phyloP scores from a whole-genome alignment of 179 eudicot species.

The Vitellaria paradoxa region DNA sequence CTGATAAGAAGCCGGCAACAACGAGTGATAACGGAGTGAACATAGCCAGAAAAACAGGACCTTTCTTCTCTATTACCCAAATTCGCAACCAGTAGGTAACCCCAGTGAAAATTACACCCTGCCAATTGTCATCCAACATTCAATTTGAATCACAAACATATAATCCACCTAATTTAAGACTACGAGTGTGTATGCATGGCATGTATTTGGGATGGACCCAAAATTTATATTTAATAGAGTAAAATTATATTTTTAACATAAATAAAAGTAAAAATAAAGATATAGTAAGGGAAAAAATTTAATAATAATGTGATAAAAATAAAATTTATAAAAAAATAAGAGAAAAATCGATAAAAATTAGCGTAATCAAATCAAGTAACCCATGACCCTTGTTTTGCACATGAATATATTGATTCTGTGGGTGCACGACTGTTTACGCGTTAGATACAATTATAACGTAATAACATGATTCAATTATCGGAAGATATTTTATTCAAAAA shows the following conservation, averaged over 20 bases:
- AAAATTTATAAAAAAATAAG: no score
- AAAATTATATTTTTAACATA: no score
- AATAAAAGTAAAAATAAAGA: background rate
- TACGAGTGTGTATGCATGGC: background rate
- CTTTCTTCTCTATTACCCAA: conserved; percentile 43
- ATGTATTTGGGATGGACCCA: background rate
- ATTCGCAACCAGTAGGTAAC: conserved; percentile 37
- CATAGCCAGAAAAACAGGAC: conserved; percentile 42
- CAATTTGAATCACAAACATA: background rate
- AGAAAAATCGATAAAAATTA: no score
- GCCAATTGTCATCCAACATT: conserved; percentile 12
- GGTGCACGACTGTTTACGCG: no score
- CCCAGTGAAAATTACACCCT: conserved; percentile 41
- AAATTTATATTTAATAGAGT: no score
- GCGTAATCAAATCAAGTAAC: no score
- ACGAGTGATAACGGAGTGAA: conserved; percentile 44
- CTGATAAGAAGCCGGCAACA: conserved; percentile 41
- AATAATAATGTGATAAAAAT: background rate
- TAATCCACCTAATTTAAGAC: background rate
- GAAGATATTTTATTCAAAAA: no score
- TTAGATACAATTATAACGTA: no score
- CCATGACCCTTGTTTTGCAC: no score
- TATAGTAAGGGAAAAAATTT: no score
- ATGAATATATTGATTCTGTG: no score
- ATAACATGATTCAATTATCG: no score